Conservation (phyloP, 768 basidiomycete species). For the Trametopsis cervina region DNA sequence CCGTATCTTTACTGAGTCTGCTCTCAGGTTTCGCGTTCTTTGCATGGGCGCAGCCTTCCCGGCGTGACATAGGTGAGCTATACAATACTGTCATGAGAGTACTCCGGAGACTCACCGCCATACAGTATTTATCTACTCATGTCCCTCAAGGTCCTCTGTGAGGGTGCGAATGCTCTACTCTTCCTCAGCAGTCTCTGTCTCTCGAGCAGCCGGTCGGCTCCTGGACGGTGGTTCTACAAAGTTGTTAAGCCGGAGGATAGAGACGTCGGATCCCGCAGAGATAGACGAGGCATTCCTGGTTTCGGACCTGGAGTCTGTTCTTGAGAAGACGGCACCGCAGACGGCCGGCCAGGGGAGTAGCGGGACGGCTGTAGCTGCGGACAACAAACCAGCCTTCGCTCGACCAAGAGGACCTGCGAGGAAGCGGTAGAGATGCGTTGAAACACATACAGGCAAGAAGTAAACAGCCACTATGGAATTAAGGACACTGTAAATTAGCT, state of each 20-base stretch:
- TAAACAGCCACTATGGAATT: no score
- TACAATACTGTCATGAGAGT: not conserved
- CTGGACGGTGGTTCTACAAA: slow-evolving; percentile 33
- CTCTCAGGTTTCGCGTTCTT: slow-evolving; percentile 52
- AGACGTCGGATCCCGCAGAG: slow-evolving; percentile 77
- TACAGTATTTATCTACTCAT: slow-evolving; percentile 89
- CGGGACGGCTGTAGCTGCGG: slow-evolving; percentile 9
- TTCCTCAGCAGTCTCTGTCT: slow-evolving; percentile 52
- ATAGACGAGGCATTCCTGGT: slow-evolving; percentile 57
- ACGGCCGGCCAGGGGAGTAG: not conserved
- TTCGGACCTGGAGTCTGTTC: slow-evolving; percentile 42
- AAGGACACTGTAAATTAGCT: no score
- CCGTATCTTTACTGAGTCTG: slow-evolving; percentile 3
- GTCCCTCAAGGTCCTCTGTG: slow-evolving; percentile 74
- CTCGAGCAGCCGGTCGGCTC: slow-evolving; percentile 46
- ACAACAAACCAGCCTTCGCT: slow-evolving; percentile 43
- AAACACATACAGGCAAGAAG: no score
- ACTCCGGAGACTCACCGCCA: not conserved
- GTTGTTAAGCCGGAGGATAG: slow-evolving; percentile 57
- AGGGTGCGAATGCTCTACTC: slow-evolving; percentile 90
- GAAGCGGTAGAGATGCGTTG: slow-evolving; percentile 29
- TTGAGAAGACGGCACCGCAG: not conserved
- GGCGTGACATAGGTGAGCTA: slow-evolving; percentile 59
- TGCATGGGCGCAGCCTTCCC: slow-evolving; percentile 51
- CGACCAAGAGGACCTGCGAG: slow-evolving; percentile 64